phyloP scores from a whole-genome alignment of 1,284 basidiomycete genomes.

The Ceratobasidium sp. region DNA sequence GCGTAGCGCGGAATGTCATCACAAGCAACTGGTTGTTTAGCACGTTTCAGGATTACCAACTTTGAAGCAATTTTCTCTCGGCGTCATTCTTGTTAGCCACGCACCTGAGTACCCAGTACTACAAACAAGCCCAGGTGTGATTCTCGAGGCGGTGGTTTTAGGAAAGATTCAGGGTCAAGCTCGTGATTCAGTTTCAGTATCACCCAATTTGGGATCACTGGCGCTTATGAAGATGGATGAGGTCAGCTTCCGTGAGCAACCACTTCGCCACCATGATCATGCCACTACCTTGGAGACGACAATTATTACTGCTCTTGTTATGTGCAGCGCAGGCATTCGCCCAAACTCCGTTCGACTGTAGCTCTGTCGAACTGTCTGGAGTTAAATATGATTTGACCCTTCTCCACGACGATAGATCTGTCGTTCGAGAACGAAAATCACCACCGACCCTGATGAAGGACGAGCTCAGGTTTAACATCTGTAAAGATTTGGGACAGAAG shows the following conservation, averaged over 20 bases:
- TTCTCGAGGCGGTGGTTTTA: no score
- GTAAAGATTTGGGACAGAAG: slow-evolving; percentile 67
- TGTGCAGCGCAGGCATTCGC: slow-evolving; percentile 59
- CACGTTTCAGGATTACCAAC: no score
- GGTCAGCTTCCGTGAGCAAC: slow-evolving; percentile 14
- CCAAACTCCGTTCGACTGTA: slow-evolving; percentile 67
- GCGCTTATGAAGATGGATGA: slow-evolving; percentile 34
- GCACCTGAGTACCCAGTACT: no score
- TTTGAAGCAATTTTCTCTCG: no score
- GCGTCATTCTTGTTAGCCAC: no score
- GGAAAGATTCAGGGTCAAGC: no score
- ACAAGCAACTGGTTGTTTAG: no score
- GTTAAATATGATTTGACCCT: slow-evolving; percentile 71
- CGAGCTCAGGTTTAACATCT: slow-evolving; percentile 69
- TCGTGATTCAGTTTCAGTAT: no score
- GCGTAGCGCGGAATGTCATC: no score
- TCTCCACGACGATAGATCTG: slow-evolving; percentile 65
- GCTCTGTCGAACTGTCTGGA: slow-evolving; percentile 60
- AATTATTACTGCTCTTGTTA: slow-evolving; percentile 51
- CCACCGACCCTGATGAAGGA: slow-evolving; percentile 68
- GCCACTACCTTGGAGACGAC: slow-evolving; percentile 20
- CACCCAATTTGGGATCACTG: background rate
- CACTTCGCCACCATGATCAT: slow-evolving; percentile 44
- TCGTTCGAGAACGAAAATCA: slow-evolving; percentile 59
- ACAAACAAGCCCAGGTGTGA: no score